A percentile compares a stretch with the other conserved stretches of the same genome.
Conservation (phyloP, 2,329 filamentous ascomycete genomes). For the Exophiala lecanii-corni region DNA sequence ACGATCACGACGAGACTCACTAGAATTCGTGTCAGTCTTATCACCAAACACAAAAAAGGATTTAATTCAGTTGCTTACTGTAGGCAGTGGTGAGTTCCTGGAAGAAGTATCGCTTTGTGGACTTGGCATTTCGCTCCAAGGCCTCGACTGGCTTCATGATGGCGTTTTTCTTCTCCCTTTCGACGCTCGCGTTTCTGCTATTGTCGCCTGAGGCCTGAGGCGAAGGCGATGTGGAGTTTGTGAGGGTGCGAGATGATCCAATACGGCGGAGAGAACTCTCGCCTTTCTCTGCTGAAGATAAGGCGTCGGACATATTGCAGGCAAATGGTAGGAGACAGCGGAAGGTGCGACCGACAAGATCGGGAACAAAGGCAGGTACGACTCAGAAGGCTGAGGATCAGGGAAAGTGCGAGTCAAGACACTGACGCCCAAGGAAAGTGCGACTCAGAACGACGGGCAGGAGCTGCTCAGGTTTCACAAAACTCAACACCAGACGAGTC, state of each 20-base stretch:
- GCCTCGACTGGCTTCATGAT: slow-evolving; percentile 8
- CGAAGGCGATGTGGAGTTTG: slow-evolving; percentile 7
- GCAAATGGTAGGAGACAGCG: no score
- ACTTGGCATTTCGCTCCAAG: slow-evolving; percentile 1
- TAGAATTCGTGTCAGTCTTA: neutral
- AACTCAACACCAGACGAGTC: no score
- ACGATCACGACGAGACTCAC: slow-evolving; percentile 27
- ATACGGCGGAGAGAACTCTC: slow-evolving; percentile 1
- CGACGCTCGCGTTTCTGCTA: neutral
- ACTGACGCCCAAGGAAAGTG: no score
- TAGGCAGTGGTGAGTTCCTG: slow-evolving; percentile 22
- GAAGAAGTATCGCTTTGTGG: slow-evolving; percentile 14
- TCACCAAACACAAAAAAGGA: no score
- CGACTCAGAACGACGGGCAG: no score
- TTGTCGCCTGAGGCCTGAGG: slow-evolving; percentile 1
- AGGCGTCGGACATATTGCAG: neutral
- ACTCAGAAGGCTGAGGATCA: no score
- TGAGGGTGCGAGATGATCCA: slow-evolving; percentile 13
- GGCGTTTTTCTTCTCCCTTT: slow-evolving; percentile 5
- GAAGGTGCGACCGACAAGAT: no score
- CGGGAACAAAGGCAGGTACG: no score
- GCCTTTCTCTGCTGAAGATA: slow-evolving; percentile 4
- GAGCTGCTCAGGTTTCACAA: no score
- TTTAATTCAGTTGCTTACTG: slow-evolving; percentile 4
- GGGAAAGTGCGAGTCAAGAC: no score